These are phyloP conservation scores for Stagonosporopsis vannaccii DNA, from an alignment of 2,329 filamentous ascomycete genomes.

Conservation along the genomic window DNA sequence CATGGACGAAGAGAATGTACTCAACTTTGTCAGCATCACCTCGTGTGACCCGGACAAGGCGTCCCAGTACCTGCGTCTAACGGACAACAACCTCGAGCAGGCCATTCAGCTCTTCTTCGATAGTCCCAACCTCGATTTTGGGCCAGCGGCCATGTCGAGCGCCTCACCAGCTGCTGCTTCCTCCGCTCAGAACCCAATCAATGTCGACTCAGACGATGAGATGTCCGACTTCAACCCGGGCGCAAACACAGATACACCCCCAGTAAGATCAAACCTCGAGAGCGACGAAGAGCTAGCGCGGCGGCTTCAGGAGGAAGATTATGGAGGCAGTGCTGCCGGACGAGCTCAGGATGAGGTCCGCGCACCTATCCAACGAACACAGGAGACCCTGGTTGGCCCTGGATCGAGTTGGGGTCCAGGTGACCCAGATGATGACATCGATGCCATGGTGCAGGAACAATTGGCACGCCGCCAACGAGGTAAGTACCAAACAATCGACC, in stretches of 20 bases:
- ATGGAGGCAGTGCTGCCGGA: conserved; percentile 60
- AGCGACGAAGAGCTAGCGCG: conserved; percentile 95
- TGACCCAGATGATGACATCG: conserved; percentile 61
- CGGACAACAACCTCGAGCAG: conserved; percentile 83
- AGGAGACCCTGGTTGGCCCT: conserved; percentile 87
- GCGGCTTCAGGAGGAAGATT: conserved; percentile 90
- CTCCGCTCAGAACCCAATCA: conserved; percentile 66
- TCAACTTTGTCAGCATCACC: conserved; percentile 83
- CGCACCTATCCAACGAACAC: conserved; percentile 89
- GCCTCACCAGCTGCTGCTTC: conserved; percentile 44
- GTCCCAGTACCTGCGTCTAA: conserved; percentile 81
- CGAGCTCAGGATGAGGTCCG: conserved; percentile 69
- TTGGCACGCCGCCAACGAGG: conserved; percentile 58
- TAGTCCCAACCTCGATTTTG: conserved; percentile 74
- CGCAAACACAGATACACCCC: conserved; percentile 41
- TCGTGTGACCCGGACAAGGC: conserved; percentile 76
- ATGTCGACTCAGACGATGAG: conserved; percentile 80
- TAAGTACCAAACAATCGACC: conserved; percentile 30
- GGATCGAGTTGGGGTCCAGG: conserved; percentile 60
- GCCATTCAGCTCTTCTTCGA: conserved; percentile 92
- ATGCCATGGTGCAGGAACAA: conserved; percentile 70
- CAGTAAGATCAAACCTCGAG: conserved; percentile 62
- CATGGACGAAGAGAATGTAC: conserved; percentile 65
- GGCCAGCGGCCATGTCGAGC: conserved; percentile 46
- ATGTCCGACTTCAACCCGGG: conserved; percentile 57